Evolutionary conservation across 2,329 filamentous ascomycete genomes (phyloP), one percentile per base, ranked within the genome.

Genomic region (Colletotrichum sp.): DNA sequence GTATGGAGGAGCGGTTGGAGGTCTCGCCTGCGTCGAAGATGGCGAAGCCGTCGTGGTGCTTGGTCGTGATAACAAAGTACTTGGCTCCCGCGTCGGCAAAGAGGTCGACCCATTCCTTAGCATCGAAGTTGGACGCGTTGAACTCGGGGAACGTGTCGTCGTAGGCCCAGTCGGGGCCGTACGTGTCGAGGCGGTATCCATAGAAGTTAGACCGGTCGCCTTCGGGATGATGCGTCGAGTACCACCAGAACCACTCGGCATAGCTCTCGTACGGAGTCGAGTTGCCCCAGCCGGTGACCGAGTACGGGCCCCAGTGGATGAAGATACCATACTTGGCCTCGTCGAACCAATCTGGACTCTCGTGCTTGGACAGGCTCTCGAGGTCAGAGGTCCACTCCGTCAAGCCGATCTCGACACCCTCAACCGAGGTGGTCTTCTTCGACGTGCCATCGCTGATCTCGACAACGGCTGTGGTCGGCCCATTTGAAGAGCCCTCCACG

Each of bases 241-340:
- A 87, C 85, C 87, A 90, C 89, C 89, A 91, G 81, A 84, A 87
- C 85, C 86, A 87, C 77, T 88, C 86, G 1, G 86, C 84, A 66
- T 88, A 88, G 32, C 82, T 84, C 77, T 88, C 86, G 67, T 85
- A 78, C 1, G 82, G 80, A 4, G 82, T 81, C 6, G 83, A 83
- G 77, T 87, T 86, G 5, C 90, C 90, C 89, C 90, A 92, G 5
- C 87, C 90, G 0, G 90, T 88, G 1, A 92, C 90, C 0, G 89
- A 82, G 77, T 91, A 92, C 0, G 87, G 83, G 1, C 90, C 90
- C 89, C 90, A 92, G 76, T 92, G 90, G 55, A 92, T 89, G 79
- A 92, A 92, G 49, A 92, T 92, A 1, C 91, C 90, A 76, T 85
- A 92, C 73, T 92, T 92, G 26, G 85, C 88, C 57, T 87, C 84